Conservation (phyloP, 345 rosid species). For the Cardamine resedifolia region DNA sequence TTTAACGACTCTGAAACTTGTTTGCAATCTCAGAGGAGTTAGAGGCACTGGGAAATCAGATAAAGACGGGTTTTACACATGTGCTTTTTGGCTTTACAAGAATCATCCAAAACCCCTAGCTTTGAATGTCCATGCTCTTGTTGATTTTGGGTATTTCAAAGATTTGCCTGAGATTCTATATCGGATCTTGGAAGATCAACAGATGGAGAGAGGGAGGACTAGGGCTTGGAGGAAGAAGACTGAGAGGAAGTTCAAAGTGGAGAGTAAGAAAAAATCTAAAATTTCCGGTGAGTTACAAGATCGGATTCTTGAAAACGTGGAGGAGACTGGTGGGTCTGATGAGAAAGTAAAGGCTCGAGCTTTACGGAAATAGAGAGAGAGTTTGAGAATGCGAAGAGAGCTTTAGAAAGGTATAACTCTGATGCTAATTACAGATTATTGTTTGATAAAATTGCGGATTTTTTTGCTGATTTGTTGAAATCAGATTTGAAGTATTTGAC, state of each 20-base stretch:
- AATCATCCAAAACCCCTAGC: constrained; percentile 66
- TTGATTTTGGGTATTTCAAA: too few species aligned
- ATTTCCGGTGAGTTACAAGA: constrained; percentile 29
- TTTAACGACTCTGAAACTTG: constrained; percentile 54
- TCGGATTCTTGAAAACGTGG: constrained; percentile 43
- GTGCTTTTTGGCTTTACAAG: constrained; percentile 54
- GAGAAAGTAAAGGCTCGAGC: constrained; percentile 31
- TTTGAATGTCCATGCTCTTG: constrained; percentile 43
- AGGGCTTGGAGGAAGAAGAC: constrained; percentile 22
- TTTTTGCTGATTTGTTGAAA: constrained; percentile 34
- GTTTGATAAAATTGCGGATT: constrained; percentile 30
- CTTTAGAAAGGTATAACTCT: constrained; percentile 25
- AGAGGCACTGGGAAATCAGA: constrained; percentile 70
- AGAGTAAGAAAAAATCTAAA: constrained; percentile 27
- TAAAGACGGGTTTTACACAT: constrained; percentile 61
- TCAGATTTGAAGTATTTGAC: constrained; percentile 33
- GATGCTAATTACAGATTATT: constrained; percentile 31
- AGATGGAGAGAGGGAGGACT: constrained; percentile 42
- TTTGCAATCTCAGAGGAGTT: constrained; percentile 67
- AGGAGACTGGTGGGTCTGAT: constrained; percentile 9
- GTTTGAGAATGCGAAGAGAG: constrained; percentile 31
- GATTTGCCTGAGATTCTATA: constrained; percentile 68
- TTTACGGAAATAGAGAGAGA: constrained; percentile 34
- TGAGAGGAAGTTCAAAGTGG: constrained; percentile 37
- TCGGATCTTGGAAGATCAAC: constrained; percentile 52